Evolutionary conservation across 2,329 filamentous ascomycete species (phyloP), one percentile per base, ranked within the genome.

Genomic region (Immersiporthe knoxdaviesiana): DNA sequence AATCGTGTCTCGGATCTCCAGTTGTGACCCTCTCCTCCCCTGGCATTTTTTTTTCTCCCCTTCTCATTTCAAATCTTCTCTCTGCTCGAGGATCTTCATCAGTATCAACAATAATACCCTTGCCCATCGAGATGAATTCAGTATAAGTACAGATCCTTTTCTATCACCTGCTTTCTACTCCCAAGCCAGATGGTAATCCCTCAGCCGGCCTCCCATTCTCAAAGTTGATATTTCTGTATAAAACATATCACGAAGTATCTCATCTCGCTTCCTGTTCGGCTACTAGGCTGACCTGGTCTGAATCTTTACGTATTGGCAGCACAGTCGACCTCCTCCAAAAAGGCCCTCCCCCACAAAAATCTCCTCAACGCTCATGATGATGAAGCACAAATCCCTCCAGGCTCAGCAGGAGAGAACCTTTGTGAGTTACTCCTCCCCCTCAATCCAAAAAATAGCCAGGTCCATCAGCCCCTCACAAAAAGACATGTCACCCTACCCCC

Each of bases 1-100:
- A n/a, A 44, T 65, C 52, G 54, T 67, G 70, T 67, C 70, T 69
- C 70, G 67, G 65, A 62, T 65, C 30, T 69, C n/a, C 61, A 54
- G 24, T 69, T 61, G 64, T 61, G 52, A 67, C 67, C 58, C 39
- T 62, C 67, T 60, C 63, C 56, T 37, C 58, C 32, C 27, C 56
- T 35, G 41, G 41, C 4, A 4, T 21, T 16, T 44, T 16, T 47
- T 21, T 47, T 47, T 6, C 8, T 35, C 1, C 10, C 56, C 21
- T 47, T 6, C 8, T 35, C 1, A 5, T 30, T n/a, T 27, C 35
- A 24, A 58, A 21, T 66, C 54, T 59, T 66, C 54, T 59, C 59
- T 64, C 50, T 60, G 50, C 63, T 63, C 32, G 56, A 54, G 62
- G 27, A 47, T 63, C 63, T 64, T 63, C 47, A 47, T n/a, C 44